These are phyloP conservation scores for Solanum hybrid DNA, from an alignment of 305 asterid species.

Conservation along the genomic window DNA sequence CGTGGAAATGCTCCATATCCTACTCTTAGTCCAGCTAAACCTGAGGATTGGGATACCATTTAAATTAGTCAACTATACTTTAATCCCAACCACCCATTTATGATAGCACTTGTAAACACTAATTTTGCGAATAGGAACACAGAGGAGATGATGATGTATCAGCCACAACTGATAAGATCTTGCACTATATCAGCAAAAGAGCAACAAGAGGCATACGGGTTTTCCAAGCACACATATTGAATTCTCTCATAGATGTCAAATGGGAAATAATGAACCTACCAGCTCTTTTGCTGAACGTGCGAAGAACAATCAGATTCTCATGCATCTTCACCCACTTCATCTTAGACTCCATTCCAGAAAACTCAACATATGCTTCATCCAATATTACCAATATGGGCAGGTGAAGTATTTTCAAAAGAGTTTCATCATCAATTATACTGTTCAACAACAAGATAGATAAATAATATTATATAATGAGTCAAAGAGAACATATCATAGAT, in stretches of 20 bases:
- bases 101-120: background rate
- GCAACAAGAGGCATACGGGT: background rate
- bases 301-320: slow-evolving; percentile 87
- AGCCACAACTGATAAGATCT: background rate
- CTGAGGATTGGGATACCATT: slow-evolving; percentile 32
- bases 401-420: slow-evolving; percentile 54
- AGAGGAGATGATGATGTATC: background rate
- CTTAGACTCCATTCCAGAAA: slow-evolving; percentile 74
- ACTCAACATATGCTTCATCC: slow-evolving; percentile 95
- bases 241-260: background rate
- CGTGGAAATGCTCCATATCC: slow-evolving; percentile 93
- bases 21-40: slow-evolving; percentile 87
- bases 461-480: too few species aligned
- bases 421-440: slow-evolving; percentile 77
- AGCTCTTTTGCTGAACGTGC: slow-evolving; percentile 96
- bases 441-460: slow-evolving; percentile 15
- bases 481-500: too few species aligned
- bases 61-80: background rate
- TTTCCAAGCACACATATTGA: background rate
- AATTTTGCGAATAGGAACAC: background rate
- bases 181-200: background rate
- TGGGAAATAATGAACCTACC: slow-evolving; percentile 32
- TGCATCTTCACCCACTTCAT: slow-evolving; percentile 94
- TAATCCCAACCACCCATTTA: background rate
- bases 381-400: slow-evolving; percentile 79